Conservation (phyloP, 768 basidiomycete genomes). For the Lentinula aciculospora region DNA sequence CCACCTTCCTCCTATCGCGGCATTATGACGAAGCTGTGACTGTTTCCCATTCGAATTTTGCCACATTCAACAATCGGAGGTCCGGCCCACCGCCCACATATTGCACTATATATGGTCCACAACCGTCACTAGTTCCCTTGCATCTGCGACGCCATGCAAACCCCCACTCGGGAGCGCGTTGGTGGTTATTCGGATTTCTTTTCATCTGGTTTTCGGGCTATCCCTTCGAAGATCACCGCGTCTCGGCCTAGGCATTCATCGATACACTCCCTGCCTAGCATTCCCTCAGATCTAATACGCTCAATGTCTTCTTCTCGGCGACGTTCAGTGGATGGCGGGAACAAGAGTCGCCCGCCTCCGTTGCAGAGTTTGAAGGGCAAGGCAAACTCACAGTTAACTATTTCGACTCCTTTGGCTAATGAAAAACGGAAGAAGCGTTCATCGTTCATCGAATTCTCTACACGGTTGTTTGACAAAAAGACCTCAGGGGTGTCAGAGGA, state of each 20-base stretch:
- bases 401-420: background rate
- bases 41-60: background rate
- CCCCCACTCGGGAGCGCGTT: background rate
- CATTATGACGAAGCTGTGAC: background rate
- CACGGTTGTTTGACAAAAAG: background rate
- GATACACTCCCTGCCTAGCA: background rate
- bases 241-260: background rate
- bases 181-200: constrained; percentile 10
- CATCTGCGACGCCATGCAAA: background rate
- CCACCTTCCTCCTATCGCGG: background rate
- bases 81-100: background rate
- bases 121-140: background rate
- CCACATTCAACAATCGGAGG: background rate
- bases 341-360: background rate
- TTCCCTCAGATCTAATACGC: background rate
- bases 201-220: constrained; percentile 5
- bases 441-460: constrained; percentile 6
- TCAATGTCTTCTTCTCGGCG: background rate
- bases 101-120: background rate
- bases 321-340: background rate
- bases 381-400: background rate
- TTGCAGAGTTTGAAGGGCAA: background rate
- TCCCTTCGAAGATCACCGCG: background rate
- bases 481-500: background rate
- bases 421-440: constrained; percentile 1